Evolutionary conservation across 2,329 filamentous ascomycete species (phyloP).

Genomic region (Biscogniauxia marginata): DNA sequence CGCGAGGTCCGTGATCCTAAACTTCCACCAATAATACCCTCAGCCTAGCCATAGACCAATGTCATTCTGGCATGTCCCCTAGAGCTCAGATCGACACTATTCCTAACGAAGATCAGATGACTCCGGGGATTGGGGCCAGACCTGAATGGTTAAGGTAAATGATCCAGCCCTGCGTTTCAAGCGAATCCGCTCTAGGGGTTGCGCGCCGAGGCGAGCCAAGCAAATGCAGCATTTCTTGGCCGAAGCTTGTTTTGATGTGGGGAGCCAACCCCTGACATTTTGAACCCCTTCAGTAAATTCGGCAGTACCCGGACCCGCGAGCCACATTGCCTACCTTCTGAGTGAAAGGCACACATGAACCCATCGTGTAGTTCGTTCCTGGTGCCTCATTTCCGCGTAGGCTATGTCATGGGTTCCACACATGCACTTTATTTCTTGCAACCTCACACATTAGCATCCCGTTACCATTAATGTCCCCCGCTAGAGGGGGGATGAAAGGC

Average conservation of each 20-base stretch:
- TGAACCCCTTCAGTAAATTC: background rate
- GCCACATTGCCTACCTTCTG: background rate
- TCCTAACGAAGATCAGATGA: too few relatives aligned
- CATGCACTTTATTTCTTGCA: background rate
- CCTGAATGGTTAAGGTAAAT: background rate
- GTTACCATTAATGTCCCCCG: background rate
- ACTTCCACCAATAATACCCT: too few relatives aligned
- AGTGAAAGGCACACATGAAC: background rate
- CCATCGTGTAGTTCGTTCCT: background rate
- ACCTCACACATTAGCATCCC: background rate
- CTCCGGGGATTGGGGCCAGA: too few relatives aligned
- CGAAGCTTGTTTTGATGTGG: background rate
- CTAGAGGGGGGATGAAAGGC: background rate
- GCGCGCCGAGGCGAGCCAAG: background rate
- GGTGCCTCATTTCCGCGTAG: background rate
- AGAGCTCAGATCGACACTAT: too few relatives aligned
- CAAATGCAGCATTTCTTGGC: background rate
- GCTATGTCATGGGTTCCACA: background rate
- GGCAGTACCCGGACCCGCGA: background rate
- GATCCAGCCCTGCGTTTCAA: background rate
- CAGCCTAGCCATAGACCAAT: too few relatives aligned
- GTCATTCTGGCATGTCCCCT: too few relatives aligned
- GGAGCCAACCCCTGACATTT: background rate
- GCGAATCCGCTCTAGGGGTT: background rate
- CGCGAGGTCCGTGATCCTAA: too few relatives aligned